phyloP scores from a whole-genome alignment of 2,329 filamentous ascomycete species.

The Rhytidhysteron rufulum region DNA sequence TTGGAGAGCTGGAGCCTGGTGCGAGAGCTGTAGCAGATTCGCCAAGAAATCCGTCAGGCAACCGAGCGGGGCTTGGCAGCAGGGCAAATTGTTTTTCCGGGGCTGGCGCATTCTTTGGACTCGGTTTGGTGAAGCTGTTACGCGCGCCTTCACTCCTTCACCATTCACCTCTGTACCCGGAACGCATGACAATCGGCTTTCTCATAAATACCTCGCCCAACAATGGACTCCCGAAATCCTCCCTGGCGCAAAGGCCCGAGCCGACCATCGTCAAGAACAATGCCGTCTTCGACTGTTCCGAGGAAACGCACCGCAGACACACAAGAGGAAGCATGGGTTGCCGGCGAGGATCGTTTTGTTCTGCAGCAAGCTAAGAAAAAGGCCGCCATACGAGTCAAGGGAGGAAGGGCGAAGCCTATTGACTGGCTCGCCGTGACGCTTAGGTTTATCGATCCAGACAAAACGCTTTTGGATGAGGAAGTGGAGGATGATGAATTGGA shows the following conservation, averaged over 20 bases:
- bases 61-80: too few relatives aligned
- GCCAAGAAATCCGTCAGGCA: too few relatives aligned
- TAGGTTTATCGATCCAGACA: constrained; percentile 79
- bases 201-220: too few relatives aligned
- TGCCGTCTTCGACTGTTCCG: constrained; percentile 31
- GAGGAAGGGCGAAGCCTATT: constrained; percentile 84
- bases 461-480: constrained; percentile 77
- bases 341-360: constrained; percentile 93
- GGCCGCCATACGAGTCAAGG: constrained; percentile 88
- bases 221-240: constrained; percentile 31
- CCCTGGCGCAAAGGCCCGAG: constrained; percentile 29
- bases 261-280: constrained; percentile 17
- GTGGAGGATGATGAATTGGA: constrained; percentile 70
- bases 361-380: constrained; percentile 97
- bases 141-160: too few relatives aligned
- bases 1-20: too few relatives aligned
- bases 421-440: constrained; percentile 92
- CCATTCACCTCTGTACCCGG: too few relatives aligned
- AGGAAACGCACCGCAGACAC: constrained; percentile 44
- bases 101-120: too few relatives aligned
- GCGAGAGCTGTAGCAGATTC: too few relatives aligned
- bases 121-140: too few relatives aligned
- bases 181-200: too few relatives aligned
- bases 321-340: constrained; percentile 66
- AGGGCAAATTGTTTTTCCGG: too few relatives aligned